These are phyloP conservation scores for Fusarium domesticum DNA, from an alignment of 2,329 filamentous ascomycete genomes.

Conservation along the genomic window DNA sequence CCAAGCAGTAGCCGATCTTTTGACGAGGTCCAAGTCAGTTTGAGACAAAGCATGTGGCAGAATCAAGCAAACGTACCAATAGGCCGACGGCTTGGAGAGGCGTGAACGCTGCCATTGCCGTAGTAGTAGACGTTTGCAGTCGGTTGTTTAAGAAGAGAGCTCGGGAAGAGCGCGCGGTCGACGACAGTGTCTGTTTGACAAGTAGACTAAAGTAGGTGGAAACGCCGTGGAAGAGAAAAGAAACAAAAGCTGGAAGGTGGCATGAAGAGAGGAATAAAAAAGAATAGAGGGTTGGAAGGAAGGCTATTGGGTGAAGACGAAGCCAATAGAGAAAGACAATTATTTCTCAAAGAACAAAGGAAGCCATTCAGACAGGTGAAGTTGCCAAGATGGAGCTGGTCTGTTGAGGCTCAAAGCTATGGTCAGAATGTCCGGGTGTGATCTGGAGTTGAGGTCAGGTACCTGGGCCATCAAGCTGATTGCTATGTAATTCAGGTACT, in stretches of 20 bases:
- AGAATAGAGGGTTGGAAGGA: conserved; percentile 4
- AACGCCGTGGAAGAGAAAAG: background rate
- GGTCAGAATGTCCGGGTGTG: too few species aligned
- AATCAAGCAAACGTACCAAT: conserved; percentile 9
- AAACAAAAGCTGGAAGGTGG: background rate
- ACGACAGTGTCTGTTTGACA: background rate
- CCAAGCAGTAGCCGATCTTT: conserved; percentile 72
- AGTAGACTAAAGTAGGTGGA: background rate
- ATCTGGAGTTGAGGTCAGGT: background rate
- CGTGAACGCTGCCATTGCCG: background rate
- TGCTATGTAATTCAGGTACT: background rate
- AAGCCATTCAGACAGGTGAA: conserved; percentile 3
- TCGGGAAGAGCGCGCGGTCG: background rate
- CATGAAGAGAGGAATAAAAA: conserved; percentile 3
- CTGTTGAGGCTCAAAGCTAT: background rate
- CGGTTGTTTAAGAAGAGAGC: background rate
- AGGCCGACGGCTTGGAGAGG: conserved; percentile 20
- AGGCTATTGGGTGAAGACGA: conserved; percentile 11
- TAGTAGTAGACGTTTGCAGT: background rate
- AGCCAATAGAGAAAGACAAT: conserved; percentile 6
- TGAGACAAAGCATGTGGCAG: conserved; percentile 1
- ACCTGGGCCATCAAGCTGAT: background rate
- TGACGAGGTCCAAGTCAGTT: conserved; percentile 6
- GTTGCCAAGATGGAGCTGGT: conserved; percentile 2
- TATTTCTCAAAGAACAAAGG: conserved; percentile 6